Conservation (phyloP, 345 rosid species). For the Hevea brasiliensis region DNA sequence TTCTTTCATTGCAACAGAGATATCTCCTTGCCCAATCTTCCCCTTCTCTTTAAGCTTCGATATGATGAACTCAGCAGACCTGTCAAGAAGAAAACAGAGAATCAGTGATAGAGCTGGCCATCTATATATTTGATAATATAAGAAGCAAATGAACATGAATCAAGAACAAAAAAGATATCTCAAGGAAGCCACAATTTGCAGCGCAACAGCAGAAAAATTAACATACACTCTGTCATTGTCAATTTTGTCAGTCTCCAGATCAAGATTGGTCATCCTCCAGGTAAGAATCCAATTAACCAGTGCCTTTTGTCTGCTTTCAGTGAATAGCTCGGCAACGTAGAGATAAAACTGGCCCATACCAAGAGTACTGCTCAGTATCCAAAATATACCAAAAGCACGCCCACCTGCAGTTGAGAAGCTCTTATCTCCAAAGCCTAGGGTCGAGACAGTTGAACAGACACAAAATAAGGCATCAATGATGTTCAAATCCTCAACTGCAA, state of each 20-base stretch:
- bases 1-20: conserved; percentile 54
- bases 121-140: too few species aligned
- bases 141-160: background rate
- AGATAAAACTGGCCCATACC: conserved; percentile 68
- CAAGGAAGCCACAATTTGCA: conserved; percentile 4
- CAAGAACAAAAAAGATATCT: background rate
- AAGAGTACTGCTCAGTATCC: conserved; percentile 61
- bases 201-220: too few species aligned
- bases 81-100: conserved; percentile 14
- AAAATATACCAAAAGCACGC: conserved; percentile 63
- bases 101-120: background rate
- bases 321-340: conserved; percentile 56
- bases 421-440: conserved; percentile 79
- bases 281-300: conserved; percentile 69
- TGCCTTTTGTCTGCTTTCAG: conserved; percentile 58
- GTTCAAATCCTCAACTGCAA: conserved; percentile 41
- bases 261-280: conserved; percentile 47
- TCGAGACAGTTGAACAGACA: conserved; percentile 72
- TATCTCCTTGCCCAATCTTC: conserved; percentile 73
- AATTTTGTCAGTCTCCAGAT: conserved; percentile 76
- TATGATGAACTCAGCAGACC: conserved; percentile 63
- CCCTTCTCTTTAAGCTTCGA: conserved; percentile 86
- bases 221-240: conserved; percentile 65
- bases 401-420: conserved; percentile 58
- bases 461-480: conserved; percentile 69